Base-by-base conservation (phyloP, 768 basidiomycete species). In the Cantharellus cinnabarinus region DNA sequence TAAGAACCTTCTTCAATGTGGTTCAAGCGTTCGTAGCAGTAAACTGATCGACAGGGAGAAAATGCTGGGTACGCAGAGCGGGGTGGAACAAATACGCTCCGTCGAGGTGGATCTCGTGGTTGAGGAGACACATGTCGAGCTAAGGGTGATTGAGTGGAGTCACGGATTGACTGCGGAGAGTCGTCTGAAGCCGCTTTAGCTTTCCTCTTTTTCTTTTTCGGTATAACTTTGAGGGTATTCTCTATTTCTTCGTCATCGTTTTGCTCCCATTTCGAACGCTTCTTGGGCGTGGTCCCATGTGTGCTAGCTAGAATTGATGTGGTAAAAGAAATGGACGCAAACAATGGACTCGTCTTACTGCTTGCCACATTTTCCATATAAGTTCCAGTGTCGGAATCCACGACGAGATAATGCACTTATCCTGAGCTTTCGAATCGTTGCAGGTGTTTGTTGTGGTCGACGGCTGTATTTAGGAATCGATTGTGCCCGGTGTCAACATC, bases 1-100 rank as follows among this genome's bases (percentile, higher is more conserved):
- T 99, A 99, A 0, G 89, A 90, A 3, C 95, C 95, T 71, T 99
- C 95, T 70, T 98, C 95, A 65, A 99, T 99, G 65, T 95, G 89
- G 69, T 99, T 99, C 58, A 99, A 75, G 48, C 87, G 76, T 65
- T 97, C 93, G 68, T 97, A 97, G 64, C 78, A 81, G 70, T 90
- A 94, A 0, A 97, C 94, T 3, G 90, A 93, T 34, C 94, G 84
- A 35, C 94, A 93, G 1, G 93, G 81, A 44, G 77, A 71, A 34
- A 98, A 79, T 1, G 81, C 74, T 39, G 91, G 91, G 68, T 97
- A 86, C 1, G 72, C 70, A 2, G 78, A 81, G 58, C 90, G 76
- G 44, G 78, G 78, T 2, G 90, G 93, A 0, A 83, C 87, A 68
- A 80, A 85, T 41, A 74, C 64, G 64, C 87, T 89, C 14, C 59